Conservation (phyloP, 2,329 filamentous ascomycete species). For the Aureobasidium mangrovei region DNA sequence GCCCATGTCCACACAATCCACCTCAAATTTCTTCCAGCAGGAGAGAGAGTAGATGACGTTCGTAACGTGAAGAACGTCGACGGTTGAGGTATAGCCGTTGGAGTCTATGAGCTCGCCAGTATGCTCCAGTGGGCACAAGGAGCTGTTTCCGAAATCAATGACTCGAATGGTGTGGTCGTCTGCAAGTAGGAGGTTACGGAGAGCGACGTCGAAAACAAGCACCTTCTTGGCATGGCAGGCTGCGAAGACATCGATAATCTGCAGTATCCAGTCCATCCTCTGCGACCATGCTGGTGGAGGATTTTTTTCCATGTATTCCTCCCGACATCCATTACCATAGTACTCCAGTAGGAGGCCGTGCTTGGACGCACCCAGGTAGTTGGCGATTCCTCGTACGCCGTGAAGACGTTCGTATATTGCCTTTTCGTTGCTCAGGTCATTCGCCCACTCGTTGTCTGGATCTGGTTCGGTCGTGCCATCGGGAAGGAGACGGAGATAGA, state of each 20-base stretch:
- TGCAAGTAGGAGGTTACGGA: too few relatives aligned
- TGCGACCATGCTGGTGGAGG: background rate
- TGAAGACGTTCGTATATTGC: background rate
- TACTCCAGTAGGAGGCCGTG: background rate
- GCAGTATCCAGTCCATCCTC: background rate
- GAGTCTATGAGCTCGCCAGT: too few relatives aligned
- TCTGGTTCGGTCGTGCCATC: background rate
- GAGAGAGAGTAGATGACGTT: too few relatives aligned
- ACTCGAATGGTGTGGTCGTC: too few relatives aligned
- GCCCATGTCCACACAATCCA: too few relatives aligned
- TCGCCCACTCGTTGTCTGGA: background rate
- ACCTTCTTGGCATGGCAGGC: too few relatives aligned
- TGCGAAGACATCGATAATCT: background rate
- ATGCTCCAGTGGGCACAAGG: too few relatives aligned
- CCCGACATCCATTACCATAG: background rate
- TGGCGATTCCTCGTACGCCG: background rate
- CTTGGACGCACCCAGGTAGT: background rate
- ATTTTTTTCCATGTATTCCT: background rate
- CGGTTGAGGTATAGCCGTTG: too few relatives aligned
- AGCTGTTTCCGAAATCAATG: too few relatives aligned
- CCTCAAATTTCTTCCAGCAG: too few relatives aligned
- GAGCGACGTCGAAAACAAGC: too few relatives aligned
- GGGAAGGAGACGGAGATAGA: background rate
- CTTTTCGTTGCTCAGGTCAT: background rate
- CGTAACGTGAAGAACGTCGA: too few relatives aligned